These are phyloP conservation scores for Madurella mycetomatis DNA, from an alignment of 2,329 filamentous ascomycete genomes.

Conservation along the genomic window DNA sequence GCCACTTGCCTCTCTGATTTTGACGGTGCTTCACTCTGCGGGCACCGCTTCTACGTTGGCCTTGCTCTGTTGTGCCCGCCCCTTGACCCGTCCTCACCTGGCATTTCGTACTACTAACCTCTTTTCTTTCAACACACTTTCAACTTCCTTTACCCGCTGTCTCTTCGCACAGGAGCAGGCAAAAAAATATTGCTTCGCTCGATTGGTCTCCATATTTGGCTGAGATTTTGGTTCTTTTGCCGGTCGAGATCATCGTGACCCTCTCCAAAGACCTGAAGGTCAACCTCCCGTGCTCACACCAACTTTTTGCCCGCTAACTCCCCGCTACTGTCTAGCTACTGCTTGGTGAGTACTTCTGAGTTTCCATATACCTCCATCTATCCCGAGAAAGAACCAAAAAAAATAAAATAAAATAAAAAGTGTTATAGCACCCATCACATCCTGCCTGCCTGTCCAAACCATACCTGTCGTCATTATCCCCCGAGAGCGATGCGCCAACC, in stretches of 20 bases:
- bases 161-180: slow-evolving; percentile 13
- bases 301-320: no score
- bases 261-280: neutral
- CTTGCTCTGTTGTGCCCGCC: neutral
- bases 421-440: neutral
- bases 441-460: neutral
- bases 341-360: no score
- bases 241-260: neutral
- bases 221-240: slow-evolving; percentile 13
- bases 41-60: no score
- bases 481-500: slow-evolving; percentile 3
- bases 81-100: slow-evolving; percentile 1
- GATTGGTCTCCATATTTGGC: slow-evolving; percentile 7
- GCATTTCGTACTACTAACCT: slow-evolving; percentile 17
- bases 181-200: slow-evolving; percentile 5
- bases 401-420: neutral
- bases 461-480: neutral
- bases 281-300: no score
- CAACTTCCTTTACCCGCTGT: slow-evolving; percentile 19
- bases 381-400: no score
- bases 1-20: no score
- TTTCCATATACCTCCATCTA: no score
- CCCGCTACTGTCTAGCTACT: no score
- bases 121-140: slow-evolving; percentile 7
- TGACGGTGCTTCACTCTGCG: no score